A percentile compares a stretch with the other conserved stretches of the same genome.
Conservation (phyloP, 305 asterid species). For the Fraxinus paxiana region DNA sequence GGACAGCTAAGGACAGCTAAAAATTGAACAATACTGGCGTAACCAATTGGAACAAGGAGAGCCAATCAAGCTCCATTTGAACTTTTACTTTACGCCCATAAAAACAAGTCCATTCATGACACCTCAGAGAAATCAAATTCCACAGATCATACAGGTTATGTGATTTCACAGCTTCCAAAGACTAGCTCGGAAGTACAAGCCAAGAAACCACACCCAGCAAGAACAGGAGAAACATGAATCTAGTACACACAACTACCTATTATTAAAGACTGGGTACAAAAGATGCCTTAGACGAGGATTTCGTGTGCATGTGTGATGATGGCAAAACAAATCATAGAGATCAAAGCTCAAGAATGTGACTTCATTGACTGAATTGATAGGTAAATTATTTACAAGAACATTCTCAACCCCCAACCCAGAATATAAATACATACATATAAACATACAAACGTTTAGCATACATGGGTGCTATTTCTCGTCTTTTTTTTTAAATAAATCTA, state of each 20-base stretch:
- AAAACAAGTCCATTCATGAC: not conserved
- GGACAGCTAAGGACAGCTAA: not conserved
- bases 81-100: not conserved
- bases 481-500: not conserved
- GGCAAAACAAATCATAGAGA: not conserved
- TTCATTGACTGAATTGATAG: not conserved
- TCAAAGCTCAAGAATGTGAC: not conserved
- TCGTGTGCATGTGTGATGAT: not conserved
- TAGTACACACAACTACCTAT: not conserved
- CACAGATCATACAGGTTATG: not conserved
- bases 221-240: not conserved
- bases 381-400: not conserved
- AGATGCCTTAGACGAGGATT: not conserved
- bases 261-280: not conserved
- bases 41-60: not conserved
- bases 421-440: not conserved
- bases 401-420: not conserved
- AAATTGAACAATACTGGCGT: not conserved
- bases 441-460: not conserved
- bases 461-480: not conserved
- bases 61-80: not conserved
- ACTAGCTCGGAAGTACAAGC: not conserved
- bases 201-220: not conserved
- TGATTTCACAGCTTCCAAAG: not conserved
- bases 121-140: not conserved